Base-by-base conservation (phyloP, 2,329 filamentous ascomycete genomes). In the Xylaria digitata region DNA sequence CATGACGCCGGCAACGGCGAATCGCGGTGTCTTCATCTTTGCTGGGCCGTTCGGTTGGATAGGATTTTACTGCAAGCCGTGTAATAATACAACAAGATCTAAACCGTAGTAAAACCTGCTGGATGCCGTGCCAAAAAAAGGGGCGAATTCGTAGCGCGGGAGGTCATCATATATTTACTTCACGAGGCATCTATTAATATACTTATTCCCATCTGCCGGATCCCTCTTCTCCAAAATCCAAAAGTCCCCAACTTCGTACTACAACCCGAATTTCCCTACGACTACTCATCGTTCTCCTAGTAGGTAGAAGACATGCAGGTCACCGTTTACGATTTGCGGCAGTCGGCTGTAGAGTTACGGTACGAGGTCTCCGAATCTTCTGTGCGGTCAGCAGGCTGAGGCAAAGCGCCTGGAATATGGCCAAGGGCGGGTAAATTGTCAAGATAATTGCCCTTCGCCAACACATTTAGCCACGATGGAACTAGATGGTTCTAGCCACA, bases 381-480 rank as follows among this genome's bases (percentile, higher is more conserved):
- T 67, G 70, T 49, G 65, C 66, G 70, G 69, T 70, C 69, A 70
- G 21, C 26, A 60, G 61, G 63, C 60, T 61, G 13, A 40, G 37
- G 37, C 62, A 56, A 62, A 61, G 63, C 62, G 67, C 65, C 65
- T 61, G 55, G 66, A 66, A 58, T 30, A 34, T 55, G 52, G 70
- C 69, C 71, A 73, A 74, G 72, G 32, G 55, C 73, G 73, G 73
- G 34, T 75, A 75, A 75, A 75, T 75, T 42, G 52, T 69, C 42
- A 43, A 70, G 68, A 61, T 65, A 72, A 64, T 70, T 69, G 69
- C 71, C 67, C 69, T 70, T 71, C 70, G 63, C 73, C 70, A 62
- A 70, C 30, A 50, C 63, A 74, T 73, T 74, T 75, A 75, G 71
- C 72, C 73, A 73, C 26, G 55, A 40, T 23, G 6, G 40, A 54